Conservation (phyloP, 1,284 basidiomycete species). For the Xerocomus cyaneibrunnescens region DNA sequence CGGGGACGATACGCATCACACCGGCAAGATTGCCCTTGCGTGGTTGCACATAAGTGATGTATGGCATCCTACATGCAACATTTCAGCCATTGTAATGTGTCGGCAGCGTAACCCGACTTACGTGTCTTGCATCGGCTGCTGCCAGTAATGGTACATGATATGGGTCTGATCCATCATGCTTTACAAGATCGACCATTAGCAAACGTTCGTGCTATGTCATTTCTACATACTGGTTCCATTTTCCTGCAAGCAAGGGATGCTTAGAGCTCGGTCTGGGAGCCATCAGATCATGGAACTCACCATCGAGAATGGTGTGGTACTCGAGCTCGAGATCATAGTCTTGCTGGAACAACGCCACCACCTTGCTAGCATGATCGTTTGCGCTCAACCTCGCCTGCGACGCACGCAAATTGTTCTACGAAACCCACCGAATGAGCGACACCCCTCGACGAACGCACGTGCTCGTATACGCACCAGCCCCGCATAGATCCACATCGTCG, state of each 20-base stretch:
- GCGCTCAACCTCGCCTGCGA: background rate
- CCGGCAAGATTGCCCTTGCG: background rate
- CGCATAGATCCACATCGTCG: background rate
- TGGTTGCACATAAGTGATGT: background rate
- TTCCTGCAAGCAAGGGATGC: background rate
- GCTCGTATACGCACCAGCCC: background rate
- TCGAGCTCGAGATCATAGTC: background rate
- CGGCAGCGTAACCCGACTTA: slow-evolving; percentile 24
- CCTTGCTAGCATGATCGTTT: background rate
- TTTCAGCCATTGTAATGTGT: background rate
- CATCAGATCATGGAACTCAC: background rate
- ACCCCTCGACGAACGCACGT: too few relatives aligned
- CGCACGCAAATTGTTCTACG: background rate
- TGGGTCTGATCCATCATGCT: slow-evolving; percentile 71
- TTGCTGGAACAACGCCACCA: background rate
- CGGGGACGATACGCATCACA: slow-evolving; percentile 47
- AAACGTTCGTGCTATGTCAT: background rate
- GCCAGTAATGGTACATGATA: slow-evolving; percentile 37
- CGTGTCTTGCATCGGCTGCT: slow-evolving; percentile 45
- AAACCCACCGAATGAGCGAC: background rate
- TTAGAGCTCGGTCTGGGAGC: background rate
- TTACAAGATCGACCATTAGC: background rate
- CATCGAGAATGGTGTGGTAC: background rate
- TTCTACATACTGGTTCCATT: background rate
- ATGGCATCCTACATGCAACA: slow-evolving; percentile 50